Evolutionary conservation across 1,139 yeast species (phyloP), one percentile per base, ranked within the genome.

Genomic region (Protomyces inundatus): DNA sequence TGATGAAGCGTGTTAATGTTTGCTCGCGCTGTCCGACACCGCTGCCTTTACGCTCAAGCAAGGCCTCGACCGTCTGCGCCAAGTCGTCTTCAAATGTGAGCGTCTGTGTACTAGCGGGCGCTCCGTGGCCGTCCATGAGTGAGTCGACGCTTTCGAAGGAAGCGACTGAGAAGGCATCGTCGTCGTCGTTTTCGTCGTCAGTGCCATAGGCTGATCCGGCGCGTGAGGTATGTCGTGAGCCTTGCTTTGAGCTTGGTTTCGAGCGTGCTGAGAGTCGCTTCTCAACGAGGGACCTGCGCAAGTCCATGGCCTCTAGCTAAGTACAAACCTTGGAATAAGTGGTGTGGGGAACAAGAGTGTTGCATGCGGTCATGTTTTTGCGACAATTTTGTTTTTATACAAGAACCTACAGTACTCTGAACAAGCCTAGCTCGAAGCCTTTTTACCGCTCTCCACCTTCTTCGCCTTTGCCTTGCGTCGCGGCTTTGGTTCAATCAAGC

Each of bases 171-270:
- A 58, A 5, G 32, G 36, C 54, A 46, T 67, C 69, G 45, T 66
- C 67, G 39, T 60, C 55, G 12, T 66, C 67, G 32, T 62, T 64
- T 33, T 66, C 69, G 7, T 64, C 68, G 52, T 66, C 68, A 7
- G 63, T 59, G 32, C 52, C 57, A 37, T 48, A 36, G n/a, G 60
- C 59, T 30, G 66, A 64, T 12, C 53, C 52, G 37, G 54, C 59
- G 12, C 66, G 58, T 9, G 65, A 58, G 12, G 50, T 55, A 30
- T 46, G 39, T 55, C 54, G 34, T 37, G 51, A 50, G 33, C 54
- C 53, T 16, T 54, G 34, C 56, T 54, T 55, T 79, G 2, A 80
- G 77, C 68, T 84, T 75, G 74, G 89, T 79, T 75, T 77, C 76
- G n/a, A 51, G 23, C 56, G 42, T n/a, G 56, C 46, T 7, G 56